phyloP scores from a whole-genome alignment of 768 basidiomycete species.

The Russula brevipes region DNA sequence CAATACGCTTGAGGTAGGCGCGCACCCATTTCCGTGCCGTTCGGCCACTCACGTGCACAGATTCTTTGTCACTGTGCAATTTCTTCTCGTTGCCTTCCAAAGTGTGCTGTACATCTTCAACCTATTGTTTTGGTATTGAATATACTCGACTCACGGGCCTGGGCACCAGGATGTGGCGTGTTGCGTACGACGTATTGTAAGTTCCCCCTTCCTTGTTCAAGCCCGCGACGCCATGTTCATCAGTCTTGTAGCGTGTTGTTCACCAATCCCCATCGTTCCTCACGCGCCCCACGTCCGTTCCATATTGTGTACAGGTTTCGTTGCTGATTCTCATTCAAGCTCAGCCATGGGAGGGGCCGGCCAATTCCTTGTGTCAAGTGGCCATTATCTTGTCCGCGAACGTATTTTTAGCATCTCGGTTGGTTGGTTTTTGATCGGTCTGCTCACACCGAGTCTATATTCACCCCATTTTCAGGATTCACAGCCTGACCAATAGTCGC shows the following conservation, averaged over 20 bases:
- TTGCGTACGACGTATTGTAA: not conserved
- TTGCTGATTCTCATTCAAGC: not conserved
- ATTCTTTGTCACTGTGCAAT: not conserved
- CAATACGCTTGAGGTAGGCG: not conserved
- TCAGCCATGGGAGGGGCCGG: not conserved
- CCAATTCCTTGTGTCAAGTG: not conserved
- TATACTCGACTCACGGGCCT: not conserved
- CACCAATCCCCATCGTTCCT: not conserved
- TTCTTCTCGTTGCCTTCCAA: not conserved
- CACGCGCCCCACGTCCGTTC: not conserved
- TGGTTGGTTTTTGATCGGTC: not conserved
- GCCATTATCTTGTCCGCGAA: not conserved
- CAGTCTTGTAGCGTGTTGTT: not conserved
- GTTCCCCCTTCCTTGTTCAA: not conserved
- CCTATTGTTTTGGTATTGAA: not conserved
- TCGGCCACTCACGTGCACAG: not conserved
- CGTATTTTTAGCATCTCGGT: constrained; percentile 5
- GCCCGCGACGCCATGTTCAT: not conserved
- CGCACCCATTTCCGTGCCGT: not conserved
- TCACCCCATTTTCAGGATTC: not conserved
- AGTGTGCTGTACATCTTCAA: not conserved
- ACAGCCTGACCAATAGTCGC: not conserved
- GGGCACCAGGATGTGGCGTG: not conserved
- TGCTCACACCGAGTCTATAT: not conserved
- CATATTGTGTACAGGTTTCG: not conserved